Percentiles rank a stretch among this genome's conserved stretches.
Conservation (phyloP, 2,329 filamentous ascomycete genomes). For the Cryphonectria radicalis region DNA sequence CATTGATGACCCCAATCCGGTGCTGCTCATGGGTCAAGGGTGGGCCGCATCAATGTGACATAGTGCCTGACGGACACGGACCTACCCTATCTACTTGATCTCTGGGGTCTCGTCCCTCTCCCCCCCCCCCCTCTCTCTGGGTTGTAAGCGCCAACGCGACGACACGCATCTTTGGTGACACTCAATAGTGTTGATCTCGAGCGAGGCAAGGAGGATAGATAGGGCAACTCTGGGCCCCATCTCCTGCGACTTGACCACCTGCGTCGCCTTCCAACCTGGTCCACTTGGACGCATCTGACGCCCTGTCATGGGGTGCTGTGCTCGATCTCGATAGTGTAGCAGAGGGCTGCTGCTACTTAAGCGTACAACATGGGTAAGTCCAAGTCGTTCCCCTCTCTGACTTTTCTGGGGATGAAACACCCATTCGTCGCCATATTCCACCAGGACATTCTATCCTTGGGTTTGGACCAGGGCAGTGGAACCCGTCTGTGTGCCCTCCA, state of each 20-base stretch:
- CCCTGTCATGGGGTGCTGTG: slow-evolving; percentile 7
- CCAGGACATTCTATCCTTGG: background rate
- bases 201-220: background rate
- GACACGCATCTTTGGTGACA: slow-evolving; percentile 10
- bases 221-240: slow-evolving; percentile 1
- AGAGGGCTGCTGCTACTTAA: slow-evolving; percentile 10
- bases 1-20: background rate
- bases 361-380: slow-evolving; percentile 29
- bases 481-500: slow-evolving; percentile 25
- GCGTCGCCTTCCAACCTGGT: background rate
- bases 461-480: slow-evolving; percentile 19
- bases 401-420: slow-evolving; percentile 28
- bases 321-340: slow-evolving; percentile 5
- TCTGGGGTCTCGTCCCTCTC: background rate
- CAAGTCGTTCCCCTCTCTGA: background rate
- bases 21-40: slow-evolving; percentile 6
- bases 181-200: background rate
- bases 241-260: background rate
- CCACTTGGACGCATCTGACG: background rate
- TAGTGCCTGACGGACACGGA: slow-evolving; percentile 1
- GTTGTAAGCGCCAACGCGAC: slow-evolving; percentile 18
- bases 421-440: slow-evolving; percentile 15
- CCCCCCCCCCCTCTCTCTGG: too few relatives aligned
- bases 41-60: slow-evolving; percentile 11
- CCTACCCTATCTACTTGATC: background rate